phyloP scores from a whole-genome alignment of 768 basidiomycete genomes.

The Auriscalpium orientale region DNA sequence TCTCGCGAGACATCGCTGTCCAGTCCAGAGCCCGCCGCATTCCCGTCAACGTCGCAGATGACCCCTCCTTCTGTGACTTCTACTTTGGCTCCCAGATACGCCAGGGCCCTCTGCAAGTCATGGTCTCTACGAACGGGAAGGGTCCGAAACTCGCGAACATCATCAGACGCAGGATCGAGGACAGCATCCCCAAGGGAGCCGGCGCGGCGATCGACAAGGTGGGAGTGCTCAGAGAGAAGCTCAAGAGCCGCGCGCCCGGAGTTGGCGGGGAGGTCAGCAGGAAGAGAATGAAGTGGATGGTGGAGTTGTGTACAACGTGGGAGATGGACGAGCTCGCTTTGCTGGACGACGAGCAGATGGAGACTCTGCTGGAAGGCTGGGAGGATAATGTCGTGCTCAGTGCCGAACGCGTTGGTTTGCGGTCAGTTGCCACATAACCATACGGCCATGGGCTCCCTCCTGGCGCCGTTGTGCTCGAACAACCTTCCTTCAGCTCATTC shows the following conservation, averaged over 20 bases:
- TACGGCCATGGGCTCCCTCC: too few species aligned
- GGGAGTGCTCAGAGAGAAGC: conserved; percentile 59
- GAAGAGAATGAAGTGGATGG: conserved; percentile 90
- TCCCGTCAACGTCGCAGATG: conserved; percentile 94
- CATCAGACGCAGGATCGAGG: conserved; percentile 62
- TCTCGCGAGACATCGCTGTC: conserved; percentile 64
- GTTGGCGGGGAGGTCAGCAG: conserved; percentile 72
- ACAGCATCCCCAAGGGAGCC: conserved; percentile 58
- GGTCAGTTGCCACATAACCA: too few species aligned
- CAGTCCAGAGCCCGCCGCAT: conserved; percentile 62
- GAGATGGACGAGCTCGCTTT: conserved; percentile 68
- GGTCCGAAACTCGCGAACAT: conserved; percentile 87
- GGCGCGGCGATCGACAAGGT: conserved; percentile 77
- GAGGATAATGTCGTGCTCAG: conserved; percentile 48
- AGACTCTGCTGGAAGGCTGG: conserved; percentile 77
- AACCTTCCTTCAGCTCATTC: too few species aligned
- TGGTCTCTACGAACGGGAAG: conserved; percentile 93
- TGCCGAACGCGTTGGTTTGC: conserved; percentile 31
- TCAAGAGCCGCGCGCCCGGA: conserved; percentile 78
- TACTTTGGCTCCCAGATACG: conserved; percentile 95
- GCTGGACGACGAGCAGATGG: conserved; percentile 61
- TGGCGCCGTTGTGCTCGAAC: too few species aligned
- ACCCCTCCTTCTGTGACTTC: conserved; percentile 94
- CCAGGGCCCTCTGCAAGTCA: conserved; percentile 84
- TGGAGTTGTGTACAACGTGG: conserved; percentile 80